A percentile compares a stretch with the other conserved stretches of the same genome.
These are phyloP conservation scores for Rhododendron henanense DNA, from an alignment of 148 eudicot species.

Conservation along the genomic window DNA sequence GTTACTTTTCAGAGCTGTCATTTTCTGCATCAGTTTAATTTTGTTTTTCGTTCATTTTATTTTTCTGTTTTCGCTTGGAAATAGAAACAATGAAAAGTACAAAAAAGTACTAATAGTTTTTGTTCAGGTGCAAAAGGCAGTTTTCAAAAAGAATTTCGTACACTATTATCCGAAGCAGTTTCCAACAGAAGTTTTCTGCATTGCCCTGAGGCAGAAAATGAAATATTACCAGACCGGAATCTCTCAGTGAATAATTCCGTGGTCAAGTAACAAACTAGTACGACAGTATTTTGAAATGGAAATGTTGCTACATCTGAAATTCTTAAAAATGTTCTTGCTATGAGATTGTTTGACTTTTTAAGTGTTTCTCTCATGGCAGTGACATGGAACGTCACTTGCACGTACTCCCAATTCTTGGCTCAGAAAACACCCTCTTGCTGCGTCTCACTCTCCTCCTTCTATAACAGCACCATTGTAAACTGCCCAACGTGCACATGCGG, in stretches of 20 bases:
- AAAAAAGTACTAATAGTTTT: background rate
- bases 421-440: slow-evolving; percentile 61
- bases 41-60: background rate
- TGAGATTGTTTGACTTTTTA: background rate
- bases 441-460: slow-evolving; percentile 71
- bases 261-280: background rate
- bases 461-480: slow-evolving; percentile 48
- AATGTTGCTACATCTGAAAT: background rate
- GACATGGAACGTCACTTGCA: slow-evolving; percentile 81
- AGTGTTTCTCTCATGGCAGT: slow-evolving; percentile 31
- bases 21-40: background rate
- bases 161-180: background rate
- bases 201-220: background rate
- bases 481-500: slow-evolving; percentile 69
- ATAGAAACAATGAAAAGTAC: background rate
- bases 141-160: background rate
- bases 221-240: background rate
- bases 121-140: background rate
- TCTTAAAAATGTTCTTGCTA: background rate
- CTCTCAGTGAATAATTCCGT: background rate
- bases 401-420: slow-evolving; percentile 59
- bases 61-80: background rate
- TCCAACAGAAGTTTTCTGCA: background rate
- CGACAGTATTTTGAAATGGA: background rate
- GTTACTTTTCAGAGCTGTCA: background rate